Evolutionary conservation across 2,329 filamentous ascomycete species (phyloP).

Genomic region (Colletotrichum sp.): DNA sequence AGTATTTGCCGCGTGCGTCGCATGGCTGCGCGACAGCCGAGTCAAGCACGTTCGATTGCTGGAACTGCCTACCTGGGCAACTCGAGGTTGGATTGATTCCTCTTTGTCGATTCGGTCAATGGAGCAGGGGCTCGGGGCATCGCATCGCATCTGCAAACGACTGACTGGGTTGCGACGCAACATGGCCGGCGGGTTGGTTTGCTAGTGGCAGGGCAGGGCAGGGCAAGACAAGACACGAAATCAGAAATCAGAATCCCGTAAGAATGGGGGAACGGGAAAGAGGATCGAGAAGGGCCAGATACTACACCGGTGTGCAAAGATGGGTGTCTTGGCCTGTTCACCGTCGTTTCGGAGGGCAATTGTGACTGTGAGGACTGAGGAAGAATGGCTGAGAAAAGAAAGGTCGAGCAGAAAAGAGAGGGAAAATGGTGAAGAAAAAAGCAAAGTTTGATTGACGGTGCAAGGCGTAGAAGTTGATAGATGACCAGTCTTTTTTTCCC

Average conservation of each 20-base stretch:
- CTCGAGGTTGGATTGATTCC: background rate
- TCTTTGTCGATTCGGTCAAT: background rate
- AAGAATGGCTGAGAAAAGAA: background rate
- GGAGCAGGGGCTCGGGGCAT: background rate
- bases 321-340: conserved; percentile 5
- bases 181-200: background rate
- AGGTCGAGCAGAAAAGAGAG: background rate
- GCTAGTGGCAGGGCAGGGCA: background rate
- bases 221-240: background rate
- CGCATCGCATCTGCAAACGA: background rate
- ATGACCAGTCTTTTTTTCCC: background rate
- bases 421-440: background rate
- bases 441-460: conserved; percentile 4
- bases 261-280: background rate
- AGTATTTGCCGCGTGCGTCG: background rate
- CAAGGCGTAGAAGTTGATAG: conserved; percentile 12
- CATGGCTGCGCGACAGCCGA: background rate
- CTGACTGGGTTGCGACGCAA: background rate
- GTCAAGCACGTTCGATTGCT: background rate
- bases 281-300: background rate
- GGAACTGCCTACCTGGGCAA: background rate
- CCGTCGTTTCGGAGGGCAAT: conserved; percentile 13
- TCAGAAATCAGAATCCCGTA: background rate
- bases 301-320: background rate
- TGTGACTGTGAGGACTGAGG: background rate